Evolutionary conservation across 345 rosid genomes (phyloP).

Genomic region (Pseudoturritis turrita): DNA sequence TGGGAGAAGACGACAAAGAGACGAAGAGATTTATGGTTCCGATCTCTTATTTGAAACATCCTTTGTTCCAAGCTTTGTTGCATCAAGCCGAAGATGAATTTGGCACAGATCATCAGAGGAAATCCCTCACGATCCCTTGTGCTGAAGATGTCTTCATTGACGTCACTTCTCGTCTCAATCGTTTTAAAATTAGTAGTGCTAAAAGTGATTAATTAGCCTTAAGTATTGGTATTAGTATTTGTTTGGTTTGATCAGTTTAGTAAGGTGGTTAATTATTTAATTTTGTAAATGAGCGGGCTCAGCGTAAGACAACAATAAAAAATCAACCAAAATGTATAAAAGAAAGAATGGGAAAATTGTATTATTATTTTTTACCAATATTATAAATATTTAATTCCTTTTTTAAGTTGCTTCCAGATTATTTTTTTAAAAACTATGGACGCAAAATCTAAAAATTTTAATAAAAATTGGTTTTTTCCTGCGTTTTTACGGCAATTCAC

Average conservation of each 20-base stretch:
- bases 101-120: constrained; percentile 24
- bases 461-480: not conserved
- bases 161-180: constrained; percentile 11
- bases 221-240: not conserved
- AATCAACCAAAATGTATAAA: not conserved
- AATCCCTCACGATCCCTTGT: constrained; percentile 28
- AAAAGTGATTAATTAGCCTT: not conserved
- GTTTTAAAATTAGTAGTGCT: not conserved
- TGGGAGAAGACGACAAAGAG: constrained; percentile 22
- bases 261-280: too few relatives aligned
- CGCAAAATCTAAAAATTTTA: not conserved
- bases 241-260: not conserved
- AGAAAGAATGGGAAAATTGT: not conserved
- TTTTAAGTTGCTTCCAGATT: not conserved
- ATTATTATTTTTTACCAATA: not conserved
- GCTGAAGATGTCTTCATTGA: constrained; percentile 12
- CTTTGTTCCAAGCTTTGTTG: constrained; percentile 35
- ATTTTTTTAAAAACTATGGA: too few relatives aligned
- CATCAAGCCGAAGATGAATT: constrained; percentile 33
- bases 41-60: constrained; percentile 35
- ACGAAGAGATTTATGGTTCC: constrained; percentile 39
- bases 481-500: not conserved
- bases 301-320: not conserved
- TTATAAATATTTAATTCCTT: not conserved
- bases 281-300: not conserved